Evolutionary conservation across 768 basidiomycete genomes (phyloP).

Genomic region (Boletus vinaceobasis): DNA sequence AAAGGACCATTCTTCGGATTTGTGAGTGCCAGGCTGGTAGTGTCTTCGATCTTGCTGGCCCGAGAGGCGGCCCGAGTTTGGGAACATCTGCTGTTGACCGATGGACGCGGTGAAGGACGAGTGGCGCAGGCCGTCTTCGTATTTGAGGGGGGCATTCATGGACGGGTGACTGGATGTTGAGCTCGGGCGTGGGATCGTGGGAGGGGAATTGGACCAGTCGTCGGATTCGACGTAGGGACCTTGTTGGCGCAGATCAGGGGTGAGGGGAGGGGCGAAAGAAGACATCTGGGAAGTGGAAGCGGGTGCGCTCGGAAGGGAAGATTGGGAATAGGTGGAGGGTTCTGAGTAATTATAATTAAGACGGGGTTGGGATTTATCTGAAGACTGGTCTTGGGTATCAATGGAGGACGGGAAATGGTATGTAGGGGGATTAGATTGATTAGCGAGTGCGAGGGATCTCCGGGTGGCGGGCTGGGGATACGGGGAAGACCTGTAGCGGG

Average conservation of each 20-base stretch:
- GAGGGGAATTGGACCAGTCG: slow-evolving; percentile 52
- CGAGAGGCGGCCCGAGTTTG: slow-evolving; percentile 67
- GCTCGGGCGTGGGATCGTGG: slow-evolving; percentile 63
- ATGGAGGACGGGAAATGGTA: slow-evolving; percentile 54
- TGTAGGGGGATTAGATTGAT: slow-evolving; percentile 39
- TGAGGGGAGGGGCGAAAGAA: slow-evolving; percentile 45
- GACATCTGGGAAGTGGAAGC: slow-evolving; percentile 50
- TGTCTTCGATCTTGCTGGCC: slow-evolving; percentile 65
- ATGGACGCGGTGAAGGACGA: slow-evolving; percentile 60
- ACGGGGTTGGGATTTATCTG: slow-evolving; percentile 37
- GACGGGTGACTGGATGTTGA: slow-evolving; percentile 61
- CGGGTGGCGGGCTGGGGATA: slow-evolving; percentile 51
- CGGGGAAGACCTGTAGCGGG: slow-evolving; percentile 52
- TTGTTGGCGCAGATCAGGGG: slow-evolving; percentile 46
- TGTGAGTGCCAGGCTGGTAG: slow-evolving; percentile 41
- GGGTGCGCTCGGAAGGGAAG: slow-evolving; percentile 51
- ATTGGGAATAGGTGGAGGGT: slow-evolving; percentile 47
- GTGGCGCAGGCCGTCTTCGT: slow-evolving; percentile 70
- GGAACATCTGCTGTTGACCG: slow-evolving; percentile 60
- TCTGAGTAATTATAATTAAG: slow-evolving; percentile 41
- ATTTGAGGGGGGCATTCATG: slow-evolving; percentile 51
- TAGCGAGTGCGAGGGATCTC: slow-evolving; percentile 44
- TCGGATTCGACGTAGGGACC: slow-evolving; percentile 45
- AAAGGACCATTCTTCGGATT: slow-evolving; percentile 73
- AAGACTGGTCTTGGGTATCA: slow-evolving; percentile 37